These are phyloP conservation scores for Sporothrix inflata DNA, from an alignment of 2,329 filamentous ascomycete species.

Conservation along the genomic window DNA sequence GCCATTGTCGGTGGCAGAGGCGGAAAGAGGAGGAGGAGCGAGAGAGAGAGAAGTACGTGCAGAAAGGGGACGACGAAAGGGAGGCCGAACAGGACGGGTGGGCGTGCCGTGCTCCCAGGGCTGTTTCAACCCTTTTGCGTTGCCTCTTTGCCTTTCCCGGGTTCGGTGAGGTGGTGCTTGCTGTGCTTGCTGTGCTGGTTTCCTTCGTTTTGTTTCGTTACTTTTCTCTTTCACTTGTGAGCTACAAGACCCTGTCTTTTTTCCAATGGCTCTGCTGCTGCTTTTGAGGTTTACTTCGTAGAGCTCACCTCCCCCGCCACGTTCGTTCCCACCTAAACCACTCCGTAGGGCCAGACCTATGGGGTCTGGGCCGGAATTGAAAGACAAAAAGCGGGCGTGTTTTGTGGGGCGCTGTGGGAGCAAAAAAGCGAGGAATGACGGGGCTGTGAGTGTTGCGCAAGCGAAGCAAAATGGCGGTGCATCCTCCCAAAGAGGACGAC, in stretches of 20 bases:
- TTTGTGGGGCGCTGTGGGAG: constrained; percentile 2
- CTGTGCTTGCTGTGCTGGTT: neutral
- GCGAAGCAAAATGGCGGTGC: neutral
- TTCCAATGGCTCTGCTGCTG: neutral
- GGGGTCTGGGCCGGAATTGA: neutral
- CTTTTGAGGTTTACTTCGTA: constrained; percentile 9
- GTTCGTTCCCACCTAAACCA: neutral
- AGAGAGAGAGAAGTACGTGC: neutral
- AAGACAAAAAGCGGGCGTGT: neutral
- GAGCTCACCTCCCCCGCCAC: constrained; percentile 17
- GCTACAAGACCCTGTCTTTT: neutral
- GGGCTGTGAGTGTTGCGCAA: constrained; percentile 9
- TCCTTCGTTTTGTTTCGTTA: neutral
- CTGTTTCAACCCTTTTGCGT: neutral
- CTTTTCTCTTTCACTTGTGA: neutral
- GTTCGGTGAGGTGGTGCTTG: neutral
- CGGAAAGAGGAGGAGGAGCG: neutral
- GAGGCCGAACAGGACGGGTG: neutral
- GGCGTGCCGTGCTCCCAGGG: constrained; percentile 6
- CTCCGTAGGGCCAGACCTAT: constrained; percentile 1
- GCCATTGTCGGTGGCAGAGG: constrained; percentile 10
- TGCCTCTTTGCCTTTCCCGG: neutral
- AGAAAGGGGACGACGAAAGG: neutral
- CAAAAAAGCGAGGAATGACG: neutral
- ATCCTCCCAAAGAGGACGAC: neutral